Conservation (phyloP, 768 basidiomycete species). For the Lactarius indigo region DNA sequence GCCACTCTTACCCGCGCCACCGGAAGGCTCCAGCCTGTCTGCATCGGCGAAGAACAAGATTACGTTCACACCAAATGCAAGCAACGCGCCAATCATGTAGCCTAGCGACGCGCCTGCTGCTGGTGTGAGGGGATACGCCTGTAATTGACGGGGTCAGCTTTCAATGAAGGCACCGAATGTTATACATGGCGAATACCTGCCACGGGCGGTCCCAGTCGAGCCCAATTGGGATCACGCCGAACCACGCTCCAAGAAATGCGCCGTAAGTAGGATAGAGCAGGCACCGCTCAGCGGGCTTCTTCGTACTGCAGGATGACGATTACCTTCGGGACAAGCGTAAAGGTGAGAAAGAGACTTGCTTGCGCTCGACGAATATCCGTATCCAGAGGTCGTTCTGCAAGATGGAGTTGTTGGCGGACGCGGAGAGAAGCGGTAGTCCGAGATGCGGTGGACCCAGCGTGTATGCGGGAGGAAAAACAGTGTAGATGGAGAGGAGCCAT, state of each 20-base stretch:
- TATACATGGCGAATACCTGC: conserved; percentile 57
- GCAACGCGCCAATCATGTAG: conserved; percentile 57
- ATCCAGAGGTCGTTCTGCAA: conserved; percentile 65
- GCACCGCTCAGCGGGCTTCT: conserved; percentile 69
- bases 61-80: conserved; percentile 46
- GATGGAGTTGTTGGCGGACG: conserved; percentile 39
- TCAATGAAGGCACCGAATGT: conserved; percentile 8
- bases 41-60: conserved; percentile 30
- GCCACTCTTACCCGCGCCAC: not conserved
- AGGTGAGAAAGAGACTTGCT: conserved; percentile 48
- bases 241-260: conserved; percentile 71
- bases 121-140: conserved; percentile 85
- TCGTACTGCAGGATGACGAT: conserved; percentile 37
- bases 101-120: conserved; percentile 69
- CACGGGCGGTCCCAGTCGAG: conserved; percentile 97
- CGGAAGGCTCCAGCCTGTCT: conserved; percentile 7
- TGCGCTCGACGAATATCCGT: conserved; percentile 75
- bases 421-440: conserved; percentile 25
- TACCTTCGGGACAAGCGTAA: not conserved
- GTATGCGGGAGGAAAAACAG: conserved; percentile 65
- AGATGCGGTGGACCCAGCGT: conserved; percentile 58
- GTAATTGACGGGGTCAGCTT: conserved; percentile 8
- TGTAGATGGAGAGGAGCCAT: conserved; percentile 62
- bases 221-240: conserved; percentile 78
- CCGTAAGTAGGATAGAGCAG: conserved; percentile 78